phyloP scores from a whole-genome alignment of 495 filamentous ascomycete genomes.

The Aspergillus diversus region DNA sequence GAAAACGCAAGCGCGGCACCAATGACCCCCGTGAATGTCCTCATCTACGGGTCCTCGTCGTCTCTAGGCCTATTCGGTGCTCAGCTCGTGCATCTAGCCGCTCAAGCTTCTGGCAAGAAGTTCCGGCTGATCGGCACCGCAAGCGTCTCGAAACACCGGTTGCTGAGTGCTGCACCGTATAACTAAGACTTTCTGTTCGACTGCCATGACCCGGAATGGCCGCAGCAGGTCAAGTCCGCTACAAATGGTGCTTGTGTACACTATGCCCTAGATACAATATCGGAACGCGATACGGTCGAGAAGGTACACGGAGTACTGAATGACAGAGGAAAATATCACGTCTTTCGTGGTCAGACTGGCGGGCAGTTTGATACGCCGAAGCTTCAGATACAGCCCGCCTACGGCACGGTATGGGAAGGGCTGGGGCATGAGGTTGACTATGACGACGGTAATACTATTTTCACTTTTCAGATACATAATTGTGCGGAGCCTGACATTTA shows the following conservation, averaged over 20 bases:
- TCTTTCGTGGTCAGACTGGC: not conserved
- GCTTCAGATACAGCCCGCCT: not conserved
- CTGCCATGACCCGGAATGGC: not conserved
- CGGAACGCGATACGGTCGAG: not conserved
- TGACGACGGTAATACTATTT: not conserved
- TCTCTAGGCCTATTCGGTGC: not conserved
- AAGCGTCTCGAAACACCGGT: not conserved
- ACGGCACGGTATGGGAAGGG: conserved; percentile 6
- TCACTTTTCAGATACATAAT: not conserved
- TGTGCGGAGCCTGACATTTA: not conserved
- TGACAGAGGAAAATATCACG: not conserved
- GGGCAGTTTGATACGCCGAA: not conserved
- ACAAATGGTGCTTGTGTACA: not conserved
- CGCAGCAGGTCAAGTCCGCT: not conserved
- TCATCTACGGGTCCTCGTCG: not conserved
- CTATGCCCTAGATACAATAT: not conserved
- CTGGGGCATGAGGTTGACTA: conserved; percentile 3
- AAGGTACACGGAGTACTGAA: not conserved
- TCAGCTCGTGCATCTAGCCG: not conserved
- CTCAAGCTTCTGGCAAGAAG: not conserved
- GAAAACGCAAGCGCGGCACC: too few species aligned
- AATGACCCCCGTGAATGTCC: not conserved
- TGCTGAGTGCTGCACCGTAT: not conserved
- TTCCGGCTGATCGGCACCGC: not conserved
- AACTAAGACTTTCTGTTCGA: not conserved